Percentiles rank a stretch among this genome's conserved stretches.
These are phyloP conservation scores for Boletus tomentosulus DNA, from an alignment of 768 basidiomycete genomes.

Conservation along the genomic window DNA sequence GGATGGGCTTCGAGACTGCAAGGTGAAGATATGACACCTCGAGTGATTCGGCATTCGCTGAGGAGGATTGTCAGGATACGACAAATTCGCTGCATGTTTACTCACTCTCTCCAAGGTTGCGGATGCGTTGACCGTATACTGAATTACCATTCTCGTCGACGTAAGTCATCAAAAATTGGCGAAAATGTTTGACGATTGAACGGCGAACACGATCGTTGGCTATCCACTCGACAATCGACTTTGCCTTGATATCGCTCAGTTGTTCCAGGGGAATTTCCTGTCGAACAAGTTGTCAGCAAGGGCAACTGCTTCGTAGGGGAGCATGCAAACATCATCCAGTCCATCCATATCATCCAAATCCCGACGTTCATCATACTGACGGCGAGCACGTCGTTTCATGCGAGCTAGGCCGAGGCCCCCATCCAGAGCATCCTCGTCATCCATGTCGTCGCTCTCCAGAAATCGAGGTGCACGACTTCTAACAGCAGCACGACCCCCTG, in stretches of 20 bases:
- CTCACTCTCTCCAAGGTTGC: constrained; percentile 90
- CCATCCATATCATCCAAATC: constrained; percentile 91
- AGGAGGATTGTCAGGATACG: constrained; percentile 8
- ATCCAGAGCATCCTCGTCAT: constrained; percentile 70
- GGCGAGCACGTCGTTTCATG: constrained; percentile 78
- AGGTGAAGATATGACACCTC: constrained; percentile 98
- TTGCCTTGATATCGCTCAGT: constrained; percentile 95
- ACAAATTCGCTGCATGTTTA: constrained; percentile 8
- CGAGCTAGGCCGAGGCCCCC: constrained; percentile 61
- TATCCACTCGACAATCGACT: constrained; percentile 98
- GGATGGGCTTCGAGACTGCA: constrained; percentile 84
- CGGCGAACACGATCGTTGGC: constrained; percentile 86
- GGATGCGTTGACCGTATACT: constrained; percentile 93
- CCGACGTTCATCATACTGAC: constrained; percentile 90
- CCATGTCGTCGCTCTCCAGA: constrained; percentile 76
- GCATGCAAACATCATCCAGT: constrained; percentile 67
- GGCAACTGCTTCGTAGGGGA: neutral
- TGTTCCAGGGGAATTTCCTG: constrained; percentile 95
- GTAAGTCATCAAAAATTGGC: constrained; percentile 93
- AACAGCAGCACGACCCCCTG: constrained; percentile 69
- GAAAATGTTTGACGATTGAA: constrained; percentile 89
- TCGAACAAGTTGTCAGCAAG: constrained; percentile 13
- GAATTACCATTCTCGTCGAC: constrained; percentile 89
- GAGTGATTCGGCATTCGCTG: constrained; percentile 95
- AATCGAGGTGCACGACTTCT: constrained; percentile 85